Base-by-base conservation (phyloP, 106 monocot genomes). In the Dendrobium catenatum region DNA sequence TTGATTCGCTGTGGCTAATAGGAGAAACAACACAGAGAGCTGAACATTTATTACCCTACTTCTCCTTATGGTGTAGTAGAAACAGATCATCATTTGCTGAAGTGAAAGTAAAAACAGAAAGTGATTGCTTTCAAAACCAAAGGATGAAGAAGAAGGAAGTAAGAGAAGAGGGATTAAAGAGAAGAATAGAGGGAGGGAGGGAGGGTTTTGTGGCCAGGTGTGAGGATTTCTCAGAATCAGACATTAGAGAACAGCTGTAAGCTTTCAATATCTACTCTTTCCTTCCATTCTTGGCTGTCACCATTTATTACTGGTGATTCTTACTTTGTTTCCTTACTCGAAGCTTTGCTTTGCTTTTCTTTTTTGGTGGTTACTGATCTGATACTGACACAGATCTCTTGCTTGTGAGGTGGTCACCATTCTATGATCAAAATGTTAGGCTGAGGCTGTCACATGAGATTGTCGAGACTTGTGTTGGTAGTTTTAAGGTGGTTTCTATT, bases 161-260 rank as follows among this genome's bases (percentile, higher is more conserved):
- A 42, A 73, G 42, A 73, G 73, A 73, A 31, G 13, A 6, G 42
- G 51, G 51, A 11, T 51, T 48, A 33, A 24, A 70, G 70, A 70
- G 33, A 70, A 24, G 31, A 4, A 70, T 5, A 70, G 31, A 72
- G 13, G 13, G 31, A 37, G 15, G 33, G 40, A 37, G 33, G 11
- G 37, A 9, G 72, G 33, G 37, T 9, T 4, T 22, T 33, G 17
- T 29, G 40, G 72, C 15, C 37, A 74, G 42, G 4, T 70, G 74
- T 43, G 74, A 0, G 16, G 33, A 5, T 17, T 40, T 74, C 9
- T n/a, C 20, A 19, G 20, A 74, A 74, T 18, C 41, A 44, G 31
- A 70, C 70, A 70, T 70, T 37, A 70, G 70, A 37, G 37, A 74
- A 74, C 74, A 74, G 43, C 43, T 74, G 74, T 43, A 44, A 70